Percentiles rank a stretch among this genome's conserved stretches.
Conservation (phyloP, 129 eudicot species). For the Flaveria linearis region DNA sequence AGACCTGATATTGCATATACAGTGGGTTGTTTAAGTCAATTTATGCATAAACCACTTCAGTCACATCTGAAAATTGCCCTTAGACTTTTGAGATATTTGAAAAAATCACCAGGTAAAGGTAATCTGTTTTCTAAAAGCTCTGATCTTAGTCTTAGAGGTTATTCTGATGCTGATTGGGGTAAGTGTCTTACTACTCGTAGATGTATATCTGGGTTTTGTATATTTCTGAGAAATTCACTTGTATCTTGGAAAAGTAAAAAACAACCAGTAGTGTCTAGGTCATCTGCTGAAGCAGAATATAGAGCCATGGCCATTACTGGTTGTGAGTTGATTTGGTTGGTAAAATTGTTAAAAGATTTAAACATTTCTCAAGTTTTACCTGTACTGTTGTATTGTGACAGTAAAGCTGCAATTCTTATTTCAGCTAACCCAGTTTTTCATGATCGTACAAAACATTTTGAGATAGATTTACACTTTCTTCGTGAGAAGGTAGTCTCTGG, state of each 20-base stretch:
- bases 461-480: not conserved
- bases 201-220: not conserved
- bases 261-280: not conserved
- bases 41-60: not conserved
- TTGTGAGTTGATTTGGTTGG: not conserved
- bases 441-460: not conserved
- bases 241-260: not conserved
- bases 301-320: not conserved
- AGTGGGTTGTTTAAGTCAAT: not conserved
- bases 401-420: not conserved
- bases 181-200: not conserved
- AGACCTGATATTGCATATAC: not conserved
- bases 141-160: not conserved
- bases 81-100: not conserved
- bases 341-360: not conserved
- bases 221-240: not conserved
- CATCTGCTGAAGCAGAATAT: not conserved
- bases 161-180: not conserved
- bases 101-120: not conserved
- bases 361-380: not conserved
- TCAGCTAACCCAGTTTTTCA: not conserved
- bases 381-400: not conserved
- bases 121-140: not conserved
- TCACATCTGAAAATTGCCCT: not conserved
- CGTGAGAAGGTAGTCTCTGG: too few species aligned